Percentiles rank a stretch among this genome's conserved stretches.
Conservation (phyloP, 2,329 filamentous ascomycete genomes). For the Penicillium sp. region DNA sequence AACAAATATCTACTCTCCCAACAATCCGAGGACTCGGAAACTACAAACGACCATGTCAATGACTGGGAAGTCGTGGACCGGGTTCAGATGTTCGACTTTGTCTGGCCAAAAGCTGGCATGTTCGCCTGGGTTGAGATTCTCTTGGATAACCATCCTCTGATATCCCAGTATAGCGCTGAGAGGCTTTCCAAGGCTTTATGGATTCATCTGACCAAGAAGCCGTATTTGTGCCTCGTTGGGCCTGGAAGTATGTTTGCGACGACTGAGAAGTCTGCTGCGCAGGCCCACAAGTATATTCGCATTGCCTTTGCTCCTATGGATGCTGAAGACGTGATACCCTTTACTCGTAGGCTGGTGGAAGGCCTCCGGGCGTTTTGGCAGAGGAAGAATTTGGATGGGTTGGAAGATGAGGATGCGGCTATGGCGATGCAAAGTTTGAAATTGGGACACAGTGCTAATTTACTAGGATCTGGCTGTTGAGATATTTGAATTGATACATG, state of each 20-base stretch:
- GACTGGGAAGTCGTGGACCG: slow-evolving; percentile 75
- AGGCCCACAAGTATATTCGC: slow-evolving; percentile 68
- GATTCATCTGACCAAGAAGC: slow-evolving; percentile 64
- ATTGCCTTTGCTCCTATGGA: slow-evolving; percentile 81
- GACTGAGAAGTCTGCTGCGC: slow-evolving; percentile 54
- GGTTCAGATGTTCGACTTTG: slow-evolving; percentile 68
- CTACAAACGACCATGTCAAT: slow-evolving; percentile 40
- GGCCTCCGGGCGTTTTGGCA: slow-evolving; percentile 72
- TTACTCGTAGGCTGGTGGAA: slow-evolving; percentile 61
- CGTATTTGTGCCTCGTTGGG: slow-evolving; percentile 64
- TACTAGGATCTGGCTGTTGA: slow-evolving; percentile 12
- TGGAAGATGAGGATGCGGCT: slow-evolving; percentile 23
- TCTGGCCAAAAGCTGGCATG: slow-evolving; percentile 83
- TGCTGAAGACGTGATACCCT: slow-evolving; percentile 62
- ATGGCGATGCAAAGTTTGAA: slow-evolving; percentile 8
- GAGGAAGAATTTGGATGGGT: slow-evolving; percentile 54
- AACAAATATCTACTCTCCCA: slow-evolving; percentile 63
- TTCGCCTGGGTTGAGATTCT: slow-evolving; percentile 77
- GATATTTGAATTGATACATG: background rate
- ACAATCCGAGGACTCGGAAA: slow-evolving; percentile 38
- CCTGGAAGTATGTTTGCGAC: slow-evolving; percentile 73
- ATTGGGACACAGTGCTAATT: slow-evolving; percentile 3
- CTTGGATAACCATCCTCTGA: slow-evolving; percentile 70
- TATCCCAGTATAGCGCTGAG: slow-evolving; percentile 49
- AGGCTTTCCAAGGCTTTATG: slow-evolving; percentile 63